phyloP scores from a whole-genome alignment of 371 early-diverging fungal genomes.

The Chytridiales sp. region DNA sequence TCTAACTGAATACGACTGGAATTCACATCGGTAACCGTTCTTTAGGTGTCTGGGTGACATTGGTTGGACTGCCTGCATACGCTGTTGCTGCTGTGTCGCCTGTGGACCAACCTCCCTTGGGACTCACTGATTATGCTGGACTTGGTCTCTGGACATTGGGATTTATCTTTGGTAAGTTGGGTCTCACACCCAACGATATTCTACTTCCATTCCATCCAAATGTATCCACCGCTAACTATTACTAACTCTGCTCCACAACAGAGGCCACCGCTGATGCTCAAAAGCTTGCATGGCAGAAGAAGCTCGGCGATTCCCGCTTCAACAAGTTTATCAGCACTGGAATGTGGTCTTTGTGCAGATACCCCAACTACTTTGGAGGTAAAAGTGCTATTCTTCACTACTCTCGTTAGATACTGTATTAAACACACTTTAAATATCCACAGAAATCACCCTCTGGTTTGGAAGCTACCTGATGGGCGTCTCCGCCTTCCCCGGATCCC shows the following conservation, averaged over 20 bases:
- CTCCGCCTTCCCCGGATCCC: slow-evolving; percentile 21
- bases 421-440: not conserved
- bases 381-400: not conserved
- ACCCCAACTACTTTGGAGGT: slow-evolving; percentile 34
- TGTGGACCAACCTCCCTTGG: slow-evolving; percentile 9
- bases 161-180: slow-evolving; percentile 19
- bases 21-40: too few species aligned
- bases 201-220: too few species aligned
- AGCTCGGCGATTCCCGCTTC: slow-evolving; percentile 15
- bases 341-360: slow-evolving; percentile 23
- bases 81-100: not conserved
- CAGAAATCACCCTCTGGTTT: slow-evolving; percentile 28
- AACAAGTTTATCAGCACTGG: slow-evolving; percentile 26
- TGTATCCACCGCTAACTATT: too few species aligned
- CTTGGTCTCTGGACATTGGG: slow-evolving; percentile 24
- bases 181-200: too few species aligned
- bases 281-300: slow-evolving; percentile 34
- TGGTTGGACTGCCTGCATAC: slow-evolving; percentile 22
- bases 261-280: slow-evolving; percentile 31
- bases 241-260: too few species aligned
- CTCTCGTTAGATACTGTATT: not conserved
- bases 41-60: slow-evolving; percentile 26
- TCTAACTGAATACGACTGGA: too few species aligned
- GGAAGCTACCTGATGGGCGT: slow-evolving; percentile 24
- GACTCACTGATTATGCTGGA: slow-evolving; percentile 17